Conservation (phyloP, 2,329 filamentous ascomycete genomes). For the Ascochyta lentis region DNA sequence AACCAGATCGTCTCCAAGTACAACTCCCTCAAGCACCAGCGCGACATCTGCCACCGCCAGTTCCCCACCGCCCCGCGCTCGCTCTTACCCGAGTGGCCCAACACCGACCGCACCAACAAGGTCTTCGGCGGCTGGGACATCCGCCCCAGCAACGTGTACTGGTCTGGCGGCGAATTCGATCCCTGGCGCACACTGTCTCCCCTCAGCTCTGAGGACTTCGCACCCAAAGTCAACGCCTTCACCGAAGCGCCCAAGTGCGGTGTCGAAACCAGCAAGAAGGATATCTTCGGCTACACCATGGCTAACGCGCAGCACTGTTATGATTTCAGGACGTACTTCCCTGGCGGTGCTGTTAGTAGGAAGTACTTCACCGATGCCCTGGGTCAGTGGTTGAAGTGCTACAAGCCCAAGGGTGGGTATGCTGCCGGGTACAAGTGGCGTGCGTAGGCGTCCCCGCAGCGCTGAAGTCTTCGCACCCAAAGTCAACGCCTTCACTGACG, state of each 20-base stretch:
- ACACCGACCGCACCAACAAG: conserved; percentile 49
- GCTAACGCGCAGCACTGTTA: conserved; percentile 57
- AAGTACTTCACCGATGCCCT: conserved; percentile 52
- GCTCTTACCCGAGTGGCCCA: conserved; percentile 53
- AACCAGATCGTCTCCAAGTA: conserved; percentile 57
- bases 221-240: conserved; percentile 50
- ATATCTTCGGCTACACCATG: conserved; percentile 59
- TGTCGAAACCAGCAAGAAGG: conserved; percentile 39
- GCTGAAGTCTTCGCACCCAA: conserved; percentile 51
- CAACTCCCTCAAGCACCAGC: conserved; percentile 54
- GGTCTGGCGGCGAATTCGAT: conserved; percentile 59
- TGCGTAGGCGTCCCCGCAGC: conserved; percentile 42
- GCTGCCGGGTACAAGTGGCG: conserved; percentile 4
- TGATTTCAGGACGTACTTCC: conserved; percentile 52
- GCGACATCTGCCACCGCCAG: conserved; percentile 56
- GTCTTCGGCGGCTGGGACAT: conserved; percentile 60
- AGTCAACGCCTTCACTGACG: conserved; percentile 47
- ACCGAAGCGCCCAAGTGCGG: conserved; percentile 55
- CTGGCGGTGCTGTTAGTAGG: conserved; percentile 43
- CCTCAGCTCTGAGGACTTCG: conserved; percentile 51
- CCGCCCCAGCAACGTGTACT: conserved; percentile 60
- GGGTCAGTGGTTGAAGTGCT: conserved; percentile 57
- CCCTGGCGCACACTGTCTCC: conserved; percentile 59
- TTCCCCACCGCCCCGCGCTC: conserved; percentile 53
- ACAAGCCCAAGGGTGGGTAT: conserved; percentile 19